Percentiles rank a stretch among this genome's conserved stretches.
phyloP scores from a whole-genome alignment of 129 eudicot genomes.

The Escallonia herrerae region DNA sequence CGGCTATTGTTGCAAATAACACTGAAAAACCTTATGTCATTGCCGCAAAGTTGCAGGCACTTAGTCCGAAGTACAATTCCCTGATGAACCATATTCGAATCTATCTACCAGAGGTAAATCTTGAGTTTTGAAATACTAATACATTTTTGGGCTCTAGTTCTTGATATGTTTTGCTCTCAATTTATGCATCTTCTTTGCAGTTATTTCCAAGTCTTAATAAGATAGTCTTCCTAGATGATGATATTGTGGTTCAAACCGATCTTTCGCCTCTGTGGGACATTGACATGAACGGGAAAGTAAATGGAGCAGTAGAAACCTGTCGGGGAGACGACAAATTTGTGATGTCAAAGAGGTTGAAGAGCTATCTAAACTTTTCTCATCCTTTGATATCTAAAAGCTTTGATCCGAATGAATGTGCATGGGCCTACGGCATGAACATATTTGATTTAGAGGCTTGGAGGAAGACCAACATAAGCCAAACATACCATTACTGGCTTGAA shows the following conservation, averaged over 20 bases:
- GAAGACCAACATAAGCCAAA: constrained; percentile 67
- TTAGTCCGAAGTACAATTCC: constrained; percentile 78
- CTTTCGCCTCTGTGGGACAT: constrained; percentile 85
- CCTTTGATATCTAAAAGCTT: constrained; percentile 61
- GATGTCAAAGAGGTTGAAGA: constrained; percentile 75
- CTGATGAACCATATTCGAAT: constrained; percentile 81
- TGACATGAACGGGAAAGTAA: constrained; percentile 83
- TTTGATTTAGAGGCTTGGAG: constrained; percentile 88
- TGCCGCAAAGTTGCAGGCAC: constrained; percentile 84
- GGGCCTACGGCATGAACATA: constrained; percentile 98
- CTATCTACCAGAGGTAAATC: constrained; percentile 77
- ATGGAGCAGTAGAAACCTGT: constrained; percentile 90
- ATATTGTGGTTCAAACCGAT: constrained; percentile 81
- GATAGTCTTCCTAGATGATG: constrained; percentile 80
- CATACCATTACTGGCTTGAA: constrained; percentile 81
- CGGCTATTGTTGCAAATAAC: constrained; percentile 74
- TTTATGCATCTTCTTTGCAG: constrained; percentile 29
- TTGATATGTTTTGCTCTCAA: background rate
- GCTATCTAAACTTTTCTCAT: constrained; percentile 85
- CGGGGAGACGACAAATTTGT: constrained; percentile 72
- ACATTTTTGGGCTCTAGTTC: background rate
- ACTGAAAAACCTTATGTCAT: constrained; percentile 68
- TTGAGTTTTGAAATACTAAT: background rate
- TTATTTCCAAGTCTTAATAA: constrained; percentile 78
- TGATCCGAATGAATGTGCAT: constrained; percentile 80